Percentiles rank a stretch among this genome's conserved stretches.
phyloP scores from a whole-genome alignment of 2,329 filamentous ascomycete genomes.

The Colletotrichum costaricense region DNA sequence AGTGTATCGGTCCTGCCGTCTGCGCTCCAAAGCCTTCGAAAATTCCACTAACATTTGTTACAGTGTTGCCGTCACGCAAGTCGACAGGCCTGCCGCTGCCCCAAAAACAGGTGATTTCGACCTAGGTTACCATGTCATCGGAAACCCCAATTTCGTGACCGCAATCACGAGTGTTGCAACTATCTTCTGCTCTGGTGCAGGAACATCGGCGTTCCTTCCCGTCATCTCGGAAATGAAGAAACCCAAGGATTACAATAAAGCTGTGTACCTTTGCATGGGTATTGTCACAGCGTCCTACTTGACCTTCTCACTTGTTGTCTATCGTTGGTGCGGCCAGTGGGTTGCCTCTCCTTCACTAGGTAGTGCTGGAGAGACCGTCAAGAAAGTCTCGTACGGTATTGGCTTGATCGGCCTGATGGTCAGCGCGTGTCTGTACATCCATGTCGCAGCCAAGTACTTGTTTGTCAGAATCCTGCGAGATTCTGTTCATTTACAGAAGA shows the following conservation, averaged over 20 bases:
- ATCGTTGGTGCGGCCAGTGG: conserved; percentile 70
- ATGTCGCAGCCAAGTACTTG: conserved; percentile 53
- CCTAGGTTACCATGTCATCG: conserved; percentile 67
- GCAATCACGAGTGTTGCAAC: conserved; percentile 68
- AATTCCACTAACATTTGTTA: not conserved
- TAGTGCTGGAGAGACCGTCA: conserved; percentile 67
- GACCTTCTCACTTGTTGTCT: conserved; percentile 69
- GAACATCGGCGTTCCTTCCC: conserved; percentile 70
- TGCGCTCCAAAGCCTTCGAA: not conserved
- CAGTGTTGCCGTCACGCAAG: conserved; percentile 65
- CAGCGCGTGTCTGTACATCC: conserved; percentile 47
- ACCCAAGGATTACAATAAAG: conserved; percentile 69
- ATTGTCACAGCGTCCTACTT: conserved; percentile 68
- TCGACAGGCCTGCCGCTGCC: conserved; percentile 69
- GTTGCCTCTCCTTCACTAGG: conserved; percentile 72
- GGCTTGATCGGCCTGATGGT: conserved; percentile 66
- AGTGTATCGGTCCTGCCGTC: too few relatives aligned
- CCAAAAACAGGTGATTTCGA: conserved; percentile 69
- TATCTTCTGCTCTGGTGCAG: conserved; percentile 70
- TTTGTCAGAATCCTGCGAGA: conserved; percentile 52
- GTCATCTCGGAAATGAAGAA: conserved; percentile 74
- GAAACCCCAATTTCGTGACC: conserved; percentile 66
- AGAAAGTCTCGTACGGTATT: conserved; percentile 71
- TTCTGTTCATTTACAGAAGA: conserved; percentile 49
- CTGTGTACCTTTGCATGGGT: conserved; percentile 68